Evolutionary conservation across 352 stramenopile genomes (phyloP), one percentile per base, ranked within the genome.

Genomic region (Pythium sukuiense): DNA sequence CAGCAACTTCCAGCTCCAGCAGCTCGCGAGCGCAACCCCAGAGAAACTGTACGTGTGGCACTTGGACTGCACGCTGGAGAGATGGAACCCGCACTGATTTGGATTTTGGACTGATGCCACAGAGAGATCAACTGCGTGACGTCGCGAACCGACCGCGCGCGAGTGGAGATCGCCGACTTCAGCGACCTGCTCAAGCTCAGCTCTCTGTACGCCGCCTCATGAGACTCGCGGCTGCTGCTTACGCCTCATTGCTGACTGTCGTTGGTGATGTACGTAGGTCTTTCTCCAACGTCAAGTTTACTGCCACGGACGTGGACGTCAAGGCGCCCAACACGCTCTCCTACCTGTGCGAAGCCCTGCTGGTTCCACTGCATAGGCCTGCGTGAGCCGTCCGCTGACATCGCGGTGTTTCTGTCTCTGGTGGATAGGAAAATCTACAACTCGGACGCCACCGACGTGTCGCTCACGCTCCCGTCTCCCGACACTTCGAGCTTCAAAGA

Each of bases 271-370:
- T 39, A 16, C 2, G 30, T 39, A 79, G 73, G 14, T 46, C 20
- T 3, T 76, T 79, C 35, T 58, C 32, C 29, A 77, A 75, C 50
- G 57, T 79, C 48, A 43, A 71, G 20, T 77, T 79, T 12, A 43
- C 55, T 26, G 37, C 48, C 1, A 6, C 54, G 7, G 63, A 46
- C 6, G 55, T 77, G 24, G 32, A 20, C 16, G 43, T 79, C 43
- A 54, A 27, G 5, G 67, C 32, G 12, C 54, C 73, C 0, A 53
- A 56, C n/a, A 57, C 55, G 20, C 67, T 79, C 20, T 12, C 59
- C 3, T 62, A 63, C 24, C 52, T 79, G 72, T 79, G 70, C 61
- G 72, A 35, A 35, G 32, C 32, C 8, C 32, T 9, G 32, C 32
- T 35, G 5, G 1, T 24, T 24, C 20, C 20, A 24, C 20, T 35